These are phyloP conservation scores for Fusarium robinianum DNA, from an alignment of 2,329 filamentous ascomycete genomes.

Conservation along the genomic window DNA sequence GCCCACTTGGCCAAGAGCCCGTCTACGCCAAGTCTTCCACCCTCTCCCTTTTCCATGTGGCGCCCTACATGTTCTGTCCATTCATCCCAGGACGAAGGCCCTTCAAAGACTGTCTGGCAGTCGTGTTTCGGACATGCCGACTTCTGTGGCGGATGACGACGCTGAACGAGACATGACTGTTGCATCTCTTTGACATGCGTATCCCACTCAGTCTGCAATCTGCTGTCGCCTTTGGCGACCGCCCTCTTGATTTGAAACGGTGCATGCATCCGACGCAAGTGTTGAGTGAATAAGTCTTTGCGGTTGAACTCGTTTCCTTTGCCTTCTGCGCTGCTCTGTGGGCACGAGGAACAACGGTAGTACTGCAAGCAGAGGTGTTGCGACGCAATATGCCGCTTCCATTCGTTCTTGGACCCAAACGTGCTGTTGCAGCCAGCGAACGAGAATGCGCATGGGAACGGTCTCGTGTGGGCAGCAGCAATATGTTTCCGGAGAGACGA, in stretches of 20 bases:
- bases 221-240: conserved; percentile 60
- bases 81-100: conserved; percentile 79
- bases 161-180: conserved; percentile 70
- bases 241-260: conserved; percentile 66
- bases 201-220: conserved; percentile 66
- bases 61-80: conserved; percentile 91
- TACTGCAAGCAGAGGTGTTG: conserved; percentile 78
- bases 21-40: conserved; percentile 61
- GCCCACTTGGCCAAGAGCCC: conserved; percentile 64
- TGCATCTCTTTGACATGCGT: conserved; percentile 71
- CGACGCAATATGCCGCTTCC: conserved; percentile 92
- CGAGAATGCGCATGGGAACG: conserved; percentile 84
- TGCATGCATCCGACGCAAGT: conserved; percentile 91
- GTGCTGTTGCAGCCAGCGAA: conserved; percentile 82
- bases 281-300: conserved; percentile 94
- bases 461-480: conserved; percentile 69
- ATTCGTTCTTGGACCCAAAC: conserved; percentile 94
- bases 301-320: conserved; percentile 81
- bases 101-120: conserved; percentile 73
- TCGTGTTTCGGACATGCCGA: conserved; percentile 74
- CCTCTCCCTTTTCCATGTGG: conserved; percentile 80
- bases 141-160: conserved; percentile 70
- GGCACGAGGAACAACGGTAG: conserved; percentile 67
- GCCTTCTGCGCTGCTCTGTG: conserved; percentile 57
- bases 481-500: conserved; percentile 70